Conservation (phyloP, 1,284 basidiomycete species). For the Ceratobasidium theobromae region DNA sequence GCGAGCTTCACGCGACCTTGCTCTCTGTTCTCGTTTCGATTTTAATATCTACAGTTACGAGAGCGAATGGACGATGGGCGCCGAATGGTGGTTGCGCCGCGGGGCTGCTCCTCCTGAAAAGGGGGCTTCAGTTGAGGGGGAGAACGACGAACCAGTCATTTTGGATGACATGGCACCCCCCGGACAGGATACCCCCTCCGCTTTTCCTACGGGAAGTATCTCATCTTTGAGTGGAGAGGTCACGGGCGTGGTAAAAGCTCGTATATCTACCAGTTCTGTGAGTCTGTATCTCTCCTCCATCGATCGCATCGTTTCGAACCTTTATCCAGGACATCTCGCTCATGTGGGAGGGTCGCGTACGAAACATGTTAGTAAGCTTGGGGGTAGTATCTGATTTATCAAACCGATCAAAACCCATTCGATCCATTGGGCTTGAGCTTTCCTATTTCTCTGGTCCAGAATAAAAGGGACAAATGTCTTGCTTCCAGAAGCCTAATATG, state of each 20-base stretch:
- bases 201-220: conserved; percentile 50
- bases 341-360: conserved; percentile 92
- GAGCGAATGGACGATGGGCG: conserved; percentile 92
- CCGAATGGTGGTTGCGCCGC: conserved; percentile 87
- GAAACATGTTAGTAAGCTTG: conserved; percentile 84
- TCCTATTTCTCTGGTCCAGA: conserved; percentile 66
- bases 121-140: not conserved
- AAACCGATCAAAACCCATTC: conserved; percentile 79
- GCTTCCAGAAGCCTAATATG: not conserved
- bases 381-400: conserved; percentile 87
- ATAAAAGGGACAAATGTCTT: too few species aligned
- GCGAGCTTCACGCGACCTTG: conserved; percentile 81
- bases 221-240: conserved; percentile 4
- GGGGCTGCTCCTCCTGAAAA: not conserved
- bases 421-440: conserved; percentile 84
- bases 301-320: not conserved
- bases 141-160: conserved; percentile 10
- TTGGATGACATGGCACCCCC: conserved; percentile 23
- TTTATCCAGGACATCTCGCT: conserved; percentile 73
- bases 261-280: conserved; percentile 85
- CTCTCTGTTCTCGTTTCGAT: conserved; percentile 88
- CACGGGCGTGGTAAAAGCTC: conserved; percentile 83
- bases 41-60: conserved; percentile 98
- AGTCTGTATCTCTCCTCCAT: conserved; percentile 42
- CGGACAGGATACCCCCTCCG: conserved; percentile 16